Percentiles rank a stretch among this genome's conserved stretches.
Evolutionary conservation across 2,329 filamentous ascomycete species (phyloP).

Genomic region (Juglanconis sp.): DNA sequence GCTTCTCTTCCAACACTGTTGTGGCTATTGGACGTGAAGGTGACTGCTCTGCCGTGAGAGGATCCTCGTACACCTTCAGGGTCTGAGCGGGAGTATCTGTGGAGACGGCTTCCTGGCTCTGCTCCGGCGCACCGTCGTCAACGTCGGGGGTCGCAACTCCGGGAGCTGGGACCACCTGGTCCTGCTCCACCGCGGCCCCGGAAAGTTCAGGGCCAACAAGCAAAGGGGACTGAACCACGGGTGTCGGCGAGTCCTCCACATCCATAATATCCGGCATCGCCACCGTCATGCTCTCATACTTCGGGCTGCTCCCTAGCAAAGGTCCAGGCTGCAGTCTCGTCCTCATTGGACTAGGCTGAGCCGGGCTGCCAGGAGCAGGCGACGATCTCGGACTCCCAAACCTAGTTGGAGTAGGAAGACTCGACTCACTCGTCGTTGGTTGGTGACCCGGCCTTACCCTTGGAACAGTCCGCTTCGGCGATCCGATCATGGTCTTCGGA

Average conservation of each 20-base stretch:
- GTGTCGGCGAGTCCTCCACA: not conserved
- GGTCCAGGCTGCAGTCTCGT: conserved; percentile 19
- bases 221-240: conserved; percentile 11
- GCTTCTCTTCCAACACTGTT: conserved; percentile 57
- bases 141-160: conserved; percentile 9
- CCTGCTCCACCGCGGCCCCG: not conserved
- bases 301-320: conserved; percentile 38
- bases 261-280: conserved; percentile 46
- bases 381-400: conserved; percentile 29
- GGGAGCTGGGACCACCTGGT: conserved; percentile 2
- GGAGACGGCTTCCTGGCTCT: not conserved
- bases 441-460: conserved; percentile 46
- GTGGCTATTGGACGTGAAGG: conserved; percentile 33
- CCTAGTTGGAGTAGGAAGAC: conserved; percentile 43
- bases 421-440: conserved; percentile 50
- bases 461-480: conserved; percentile 49
- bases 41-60: conserved; percentile 47
- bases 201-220: conserved; percentile 12
- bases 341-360: conserved; percentile 14
- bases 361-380: conserved; percentile 35
- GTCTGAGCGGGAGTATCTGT: conserved; percentile 32
- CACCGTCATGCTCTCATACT: conserved; percentile 51
- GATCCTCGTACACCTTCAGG: conserved; percentile 62
- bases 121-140: not conserved
- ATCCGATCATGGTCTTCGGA: conserved; percentile 49